Evolutionary conservation across 2,329 filamentous ascomycete genomes (phyloP), one percentile per base, ranked within the genome.

Genomic region (Aspergillus quadricinctus): DNA sequence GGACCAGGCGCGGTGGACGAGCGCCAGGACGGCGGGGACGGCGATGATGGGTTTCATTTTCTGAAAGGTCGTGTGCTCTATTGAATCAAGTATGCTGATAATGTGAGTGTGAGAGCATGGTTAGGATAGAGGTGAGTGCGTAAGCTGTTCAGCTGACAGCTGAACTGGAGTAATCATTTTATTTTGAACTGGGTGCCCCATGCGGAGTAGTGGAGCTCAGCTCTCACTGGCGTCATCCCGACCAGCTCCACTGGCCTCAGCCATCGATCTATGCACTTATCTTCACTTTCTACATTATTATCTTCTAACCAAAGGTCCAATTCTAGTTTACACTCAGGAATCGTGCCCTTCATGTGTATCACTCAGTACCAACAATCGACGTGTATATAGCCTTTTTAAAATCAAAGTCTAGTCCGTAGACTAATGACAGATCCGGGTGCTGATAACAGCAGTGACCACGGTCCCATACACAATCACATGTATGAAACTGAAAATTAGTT

Each of bases 1-100:
- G 49, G 82, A 85, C 75, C 84, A 84, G 35, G 89, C 88, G 57
- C 89, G 83, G 65, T 84, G 83, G 54, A 88, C 78, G 63, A 92
- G 81, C 57, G 79, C 80, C 57, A 82, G 64, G 17, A 82, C 88
- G 3, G 72, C 67, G 0, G 77, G 75, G 9, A 77, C 61, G 29
- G 76, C 75, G 55, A 79, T 70, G 53, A 73, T 62, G 10, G 75
- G 71, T 58, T 77, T 76, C 75, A 80, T 79, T 25, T 56, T 63
- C 17, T 27, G 3, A 3, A 6, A 8, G 17, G 31, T 7, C 3
- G 31, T 37, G 11, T 29, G 31, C 31, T 17, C 11, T 37, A 17
- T 17, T 37, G 5, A 7, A n/a, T 37, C 11, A 37, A n/a, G 31
- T 17, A n/a, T 37, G 25, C 25, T 27, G 31, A 37, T 35, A 35